A percentile compares a stretch with the other conserved stretches of the same genome.
phyloP scores from a whole-genome alignment of 495 filamentous ascomycete species.

The Niebla homalea region DNA sequence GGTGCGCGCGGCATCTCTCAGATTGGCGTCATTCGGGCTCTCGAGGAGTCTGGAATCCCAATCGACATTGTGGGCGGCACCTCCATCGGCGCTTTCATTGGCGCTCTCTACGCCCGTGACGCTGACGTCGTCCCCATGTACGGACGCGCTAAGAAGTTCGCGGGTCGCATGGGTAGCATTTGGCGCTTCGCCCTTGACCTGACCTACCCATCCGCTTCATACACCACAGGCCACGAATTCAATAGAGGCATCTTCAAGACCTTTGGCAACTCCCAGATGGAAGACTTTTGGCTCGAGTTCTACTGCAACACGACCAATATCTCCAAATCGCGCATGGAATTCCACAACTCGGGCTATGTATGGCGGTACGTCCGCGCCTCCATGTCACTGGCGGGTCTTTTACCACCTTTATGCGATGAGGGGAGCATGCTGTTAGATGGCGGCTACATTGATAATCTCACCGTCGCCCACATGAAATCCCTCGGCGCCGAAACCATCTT shows the following conservation, averaged over 20 bases:
- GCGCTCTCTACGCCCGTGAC: constrained; percentile 87
- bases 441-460: constrained; percentile 94
- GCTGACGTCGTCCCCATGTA: constrained; percentile 96
- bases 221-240: constrained; percentile 97
- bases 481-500: constrained; percentile 90
- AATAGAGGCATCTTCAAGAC: constrained; percentile 99
- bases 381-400: constrained; percentile 85
- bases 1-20: constrained; percentile 86
- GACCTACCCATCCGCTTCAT: constrained; percentile 88
- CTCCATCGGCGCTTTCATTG: constrained; percentile 96
- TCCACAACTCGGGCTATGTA: constrained; percentile 88
- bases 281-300: constrained; percentile 97
- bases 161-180: constrained; percentile 90
- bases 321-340: constrained; percentile 73
- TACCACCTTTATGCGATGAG: constrained; percentile 92
- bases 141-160: constrained; percentile 90
- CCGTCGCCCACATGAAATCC: constrained; percentile 91
- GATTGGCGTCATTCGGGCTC: constrained; percentile 81
- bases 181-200: constrained; percentile 94
- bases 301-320: constrained; percentile 99
- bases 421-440: constrained; percentile 93
- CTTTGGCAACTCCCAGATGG: constrained; percentile 89
- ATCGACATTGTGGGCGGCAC: constrained; percentile 95
- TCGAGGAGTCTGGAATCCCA: constrained; percentile 93
- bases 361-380: constrained; percentile 94